phyloP scores from a whole-genome alignment of 495 filamentous ascomycete species.

The Pseudomonodictys pantanalensis region DNA sequence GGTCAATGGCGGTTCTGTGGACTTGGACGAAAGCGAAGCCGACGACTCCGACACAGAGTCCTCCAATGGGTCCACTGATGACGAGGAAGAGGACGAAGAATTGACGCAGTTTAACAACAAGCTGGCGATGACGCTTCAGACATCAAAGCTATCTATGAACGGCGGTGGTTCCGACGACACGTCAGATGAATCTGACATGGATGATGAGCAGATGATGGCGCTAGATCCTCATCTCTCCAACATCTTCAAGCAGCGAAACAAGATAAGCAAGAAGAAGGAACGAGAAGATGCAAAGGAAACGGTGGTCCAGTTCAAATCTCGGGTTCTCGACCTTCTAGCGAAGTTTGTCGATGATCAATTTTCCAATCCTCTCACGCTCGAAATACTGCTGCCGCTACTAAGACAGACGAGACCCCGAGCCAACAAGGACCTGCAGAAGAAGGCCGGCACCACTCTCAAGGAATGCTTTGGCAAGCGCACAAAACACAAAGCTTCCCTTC shows the following conservation, averaged over 20 bases:
- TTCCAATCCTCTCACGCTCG: slow-evolving; percentile 60
- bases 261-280: slow-evolving; percentile 67
- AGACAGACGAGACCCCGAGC: slow-evolving; percentile 58
- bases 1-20: slow-evolving; percentile 15
- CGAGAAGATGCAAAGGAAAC: slow-evolving; percentile 80
- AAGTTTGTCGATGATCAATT: slow-evolving; percentile 82
- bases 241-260: slow-evolving; percentile 74
- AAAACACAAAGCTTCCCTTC: slow-evolving; percentile 50
- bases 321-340: slow-evolving; percentile 80
- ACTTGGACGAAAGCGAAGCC: slow-evolving; percentile 42
- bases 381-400: slow-evolving; percentile 65
- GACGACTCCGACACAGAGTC: slow-evolving; percentile 41
- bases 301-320: slow-evolving; percentile 93
- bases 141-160: slow-evolving; percentile 11
- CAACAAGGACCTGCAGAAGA: slow-evolving; percentile 69
- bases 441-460: slow-evolving; percentile 64
- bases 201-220: slow-evolving; percentile 92
- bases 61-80: slow-evolving; percentile 16
- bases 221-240: slow-evolving; percentile 76
- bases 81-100: slow-evolving; percentile 33
- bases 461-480: slow-evolving; percentile 69
- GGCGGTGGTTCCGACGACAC: slow-evolving; percentile 34
- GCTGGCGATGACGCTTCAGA: slow-evolving; percentile 32
- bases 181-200: slow-evolving; percentile 56
- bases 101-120: slow-evolving; percentile 25